A percentile compares a stretch with the other conserved stretches of the same genome.
Conservation (phyloP, 192 early-diverging fungal species). For the Fimicolochytrium jonesii region DNA sequence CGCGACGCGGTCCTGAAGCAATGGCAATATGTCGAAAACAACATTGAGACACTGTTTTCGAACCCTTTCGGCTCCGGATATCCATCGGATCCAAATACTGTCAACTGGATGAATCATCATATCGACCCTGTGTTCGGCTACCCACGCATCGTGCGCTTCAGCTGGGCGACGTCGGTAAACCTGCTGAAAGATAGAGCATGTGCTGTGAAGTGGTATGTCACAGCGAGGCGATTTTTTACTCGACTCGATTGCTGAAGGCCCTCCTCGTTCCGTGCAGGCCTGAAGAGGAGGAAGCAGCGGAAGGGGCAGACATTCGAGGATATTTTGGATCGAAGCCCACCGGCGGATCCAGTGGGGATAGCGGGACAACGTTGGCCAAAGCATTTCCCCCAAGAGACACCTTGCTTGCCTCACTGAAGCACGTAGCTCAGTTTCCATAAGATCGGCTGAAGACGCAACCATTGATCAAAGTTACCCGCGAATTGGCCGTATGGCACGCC, state of each 20-base stretch:
- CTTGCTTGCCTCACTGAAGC: no score
- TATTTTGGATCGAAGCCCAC: slow-evolving; percentile 3
- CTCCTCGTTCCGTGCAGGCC: slow-evolving; percentile 1
- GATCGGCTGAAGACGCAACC: no score
- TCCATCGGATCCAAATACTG: slow-evolving; percentile 88
- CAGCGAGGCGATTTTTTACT: not conserved
- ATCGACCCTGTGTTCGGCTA: slow-evolving; percentile 89
- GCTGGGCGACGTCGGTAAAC: slow-evolving; percentile 85
- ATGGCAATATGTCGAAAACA: slow-evolving; percentile 66
- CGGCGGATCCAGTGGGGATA: not conserved
- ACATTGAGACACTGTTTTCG: slow-evolving; percentile 39
- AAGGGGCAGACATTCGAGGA: slow-evolving; percentile 5
- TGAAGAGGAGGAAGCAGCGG: slow-evolving; percentile 11
- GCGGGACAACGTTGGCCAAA: no score
- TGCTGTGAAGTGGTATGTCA: slow-evolving; percentile 47
- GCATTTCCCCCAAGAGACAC: not conserved
- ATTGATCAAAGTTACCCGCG: no score
- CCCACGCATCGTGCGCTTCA: slow-evolving; percentile 87
- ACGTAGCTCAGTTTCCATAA: no score
- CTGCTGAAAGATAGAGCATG: slow-evolving; percentile 61
- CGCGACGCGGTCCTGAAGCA: slow-evolving; percentile 64
- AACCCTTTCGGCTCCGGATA: slow-evolving; percentile 85
- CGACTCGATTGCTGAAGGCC: not conserved
- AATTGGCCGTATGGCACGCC: no score
- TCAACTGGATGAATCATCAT: slow-evolving; percentile 73